phyloP scores from a whole-genome alignment of 2,329 filamentous ascomycete genomes.

The Pseudogymnoascus sp. region DNA sequence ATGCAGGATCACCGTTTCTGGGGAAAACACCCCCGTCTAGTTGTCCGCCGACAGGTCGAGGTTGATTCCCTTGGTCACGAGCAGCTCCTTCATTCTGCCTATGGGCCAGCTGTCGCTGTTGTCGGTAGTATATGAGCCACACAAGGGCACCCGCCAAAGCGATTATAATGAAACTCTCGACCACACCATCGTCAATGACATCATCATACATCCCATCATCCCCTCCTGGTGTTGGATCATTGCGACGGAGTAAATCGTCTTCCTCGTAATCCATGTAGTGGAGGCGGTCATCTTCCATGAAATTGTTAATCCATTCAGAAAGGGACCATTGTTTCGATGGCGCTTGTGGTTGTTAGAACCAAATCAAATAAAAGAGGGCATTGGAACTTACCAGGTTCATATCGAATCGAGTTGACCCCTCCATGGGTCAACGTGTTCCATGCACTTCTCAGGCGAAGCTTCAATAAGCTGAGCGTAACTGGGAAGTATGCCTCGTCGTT shows the following conservation, averaged over 20 bases:
- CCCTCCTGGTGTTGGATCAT: conserved; percentile 44
- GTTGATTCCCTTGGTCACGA: conserved; percentile 23
- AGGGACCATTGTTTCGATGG: conserved; percentile 67
- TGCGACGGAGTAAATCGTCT: conserved; percentile 34
- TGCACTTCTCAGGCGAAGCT: conserved; percentile 74
- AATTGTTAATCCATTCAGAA: conserved; percentile 78
- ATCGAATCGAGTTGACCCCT: conserved; percentile 83
- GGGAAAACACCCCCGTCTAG: conserved; percentile 52
- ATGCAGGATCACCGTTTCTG: conserved; percentile 57
- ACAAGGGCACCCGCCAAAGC: conserved; percentile 66
- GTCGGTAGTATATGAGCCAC: conserved; percentile 72
- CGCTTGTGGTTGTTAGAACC: conserved; percentile 39
- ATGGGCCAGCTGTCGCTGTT: conserved; percentile 56
- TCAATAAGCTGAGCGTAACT: conserved; percentile 79
- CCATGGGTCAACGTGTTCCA: conserved; percentile 93
- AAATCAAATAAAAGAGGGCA: background rate
- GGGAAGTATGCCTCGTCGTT: conserved; percentile 92
- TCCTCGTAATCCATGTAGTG: conserved; percentile 53
- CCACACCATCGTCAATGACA: conserved; percentile 64
- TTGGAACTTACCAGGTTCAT: conserved; percentile 65
- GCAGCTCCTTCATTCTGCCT: conserved; percentile 34
- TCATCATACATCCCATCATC: conserved; percentile 52
- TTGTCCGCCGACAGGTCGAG: conserved; percentile 18
- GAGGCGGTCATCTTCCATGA: conserved; percentile 57
- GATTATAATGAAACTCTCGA: conserved; percentile 81